Percentiles rank a stretch among this genome's conserved stretches.
Evolutionary conservation across 208 protist genomes (phyloP).

Genomic region (Leishmania amazonensis): DNA sequence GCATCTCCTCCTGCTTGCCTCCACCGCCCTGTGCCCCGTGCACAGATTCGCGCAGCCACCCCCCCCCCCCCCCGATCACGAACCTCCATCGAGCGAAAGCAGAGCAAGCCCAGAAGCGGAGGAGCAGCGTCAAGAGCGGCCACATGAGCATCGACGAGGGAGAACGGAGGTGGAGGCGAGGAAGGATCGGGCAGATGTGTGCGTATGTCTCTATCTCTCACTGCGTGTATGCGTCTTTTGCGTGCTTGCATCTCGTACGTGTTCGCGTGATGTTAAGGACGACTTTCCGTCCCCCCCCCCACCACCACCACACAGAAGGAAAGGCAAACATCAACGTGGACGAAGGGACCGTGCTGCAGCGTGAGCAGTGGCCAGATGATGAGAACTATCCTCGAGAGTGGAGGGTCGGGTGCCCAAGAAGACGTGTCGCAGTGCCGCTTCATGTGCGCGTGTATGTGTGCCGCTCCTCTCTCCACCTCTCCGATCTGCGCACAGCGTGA

Average conservation of each 20-base stretch:
- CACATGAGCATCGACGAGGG: background rate
- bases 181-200: background rate
- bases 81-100: background rate
- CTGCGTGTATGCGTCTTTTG: background rate
- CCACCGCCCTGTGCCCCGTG: background rate
- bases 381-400: background rate
- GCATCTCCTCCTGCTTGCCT: background rate
- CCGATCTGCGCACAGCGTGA: background rate
- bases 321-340: background rate
- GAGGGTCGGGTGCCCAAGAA: background rate
- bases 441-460: background rate
- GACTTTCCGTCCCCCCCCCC: background rate
- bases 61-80: background rate
- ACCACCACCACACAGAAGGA: background rate
- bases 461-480: background rate
- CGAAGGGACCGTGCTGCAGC: background rate
- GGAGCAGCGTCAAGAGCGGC: background rate
- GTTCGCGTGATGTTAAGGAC: conserved; percentile 2
- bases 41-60: background rate
- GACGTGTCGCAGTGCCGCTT: background rate
- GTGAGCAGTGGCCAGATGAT: background rate
- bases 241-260: background rate
- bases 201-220: background rate
- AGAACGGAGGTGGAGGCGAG: background rate
- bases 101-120: background rate